phyloP scores from a whole-genome alignment of 106 monocot species.

The Gastrodia elata region DNA sequence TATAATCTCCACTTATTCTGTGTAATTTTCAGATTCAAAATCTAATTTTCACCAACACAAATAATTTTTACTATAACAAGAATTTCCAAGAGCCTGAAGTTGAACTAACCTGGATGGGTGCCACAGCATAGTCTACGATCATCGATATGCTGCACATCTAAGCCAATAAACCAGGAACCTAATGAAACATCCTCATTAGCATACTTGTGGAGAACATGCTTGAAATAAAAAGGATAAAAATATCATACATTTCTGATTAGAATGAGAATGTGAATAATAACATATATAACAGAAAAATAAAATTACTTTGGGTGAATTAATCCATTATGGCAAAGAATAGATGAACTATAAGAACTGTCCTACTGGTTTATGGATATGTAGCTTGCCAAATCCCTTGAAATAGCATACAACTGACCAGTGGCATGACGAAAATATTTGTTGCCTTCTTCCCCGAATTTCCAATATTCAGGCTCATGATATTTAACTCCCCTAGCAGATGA shows the following conservation, averaged over 20 bases:
- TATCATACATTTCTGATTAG: background rate
- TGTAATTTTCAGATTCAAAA: no score
- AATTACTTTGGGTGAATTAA: background rate
- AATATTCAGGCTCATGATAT: conserved; percentile 45
- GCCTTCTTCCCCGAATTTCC: conserved; percentile 49
- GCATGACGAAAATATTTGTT: conserved; percentile 54
- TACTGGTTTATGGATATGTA: conserved; percentile 46
- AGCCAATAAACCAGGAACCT: conserved; percentile 50
- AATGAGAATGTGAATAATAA: background rate
- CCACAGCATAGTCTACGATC: conserved; percentile 47
- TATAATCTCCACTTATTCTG: no score
- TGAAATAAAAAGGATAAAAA: background rate
- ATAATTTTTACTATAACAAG: background rate
- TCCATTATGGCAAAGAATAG: background rate
- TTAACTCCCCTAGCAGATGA: conserved; percentile 17
- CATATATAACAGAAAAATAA: background rate
- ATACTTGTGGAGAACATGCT: conserved; percentile 42
- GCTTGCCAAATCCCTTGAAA: conserved; percentile 46
- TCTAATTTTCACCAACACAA: no score
- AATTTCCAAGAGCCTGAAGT: background rate
- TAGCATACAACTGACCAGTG: conserved; percentile 47
- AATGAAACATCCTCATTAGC: conserved; percentile 57
- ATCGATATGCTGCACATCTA: conserved; percentile 50
- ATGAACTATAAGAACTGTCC: conserved; percentile 4
- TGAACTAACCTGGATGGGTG: conserved; percentile 37